These are phyloP conservation scores for Cadophora gregata DNA, from an alignment of 2,329 filamentous ascomycete species.

Conservation along the genomic window DNA sequence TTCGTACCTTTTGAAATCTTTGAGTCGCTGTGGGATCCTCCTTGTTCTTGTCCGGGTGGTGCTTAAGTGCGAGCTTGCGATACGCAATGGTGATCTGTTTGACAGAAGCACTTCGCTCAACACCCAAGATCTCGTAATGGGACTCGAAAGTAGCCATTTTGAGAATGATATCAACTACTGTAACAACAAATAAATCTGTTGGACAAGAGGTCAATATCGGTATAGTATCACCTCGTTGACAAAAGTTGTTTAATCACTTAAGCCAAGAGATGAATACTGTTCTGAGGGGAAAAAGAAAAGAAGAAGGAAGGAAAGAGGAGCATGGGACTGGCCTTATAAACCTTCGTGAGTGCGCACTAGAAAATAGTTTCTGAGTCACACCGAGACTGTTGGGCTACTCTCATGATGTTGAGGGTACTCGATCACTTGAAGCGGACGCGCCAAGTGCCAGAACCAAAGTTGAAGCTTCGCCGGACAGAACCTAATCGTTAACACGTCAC, in stretches of 20 bases:
- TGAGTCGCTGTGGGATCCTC: not conserved
- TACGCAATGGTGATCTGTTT: not conserved
- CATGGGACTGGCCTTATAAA: not conserved
- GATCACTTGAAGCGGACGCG: not conserved
- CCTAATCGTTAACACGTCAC: not conserved
- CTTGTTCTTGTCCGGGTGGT: conserved; percentile 21
- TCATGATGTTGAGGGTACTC: not conserved
- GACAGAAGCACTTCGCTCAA: not conserved
- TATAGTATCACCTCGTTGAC: conserved; percentile 1
- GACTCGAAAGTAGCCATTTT: conserved; percentile 6
- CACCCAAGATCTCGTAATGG: conserved; percentile 10
- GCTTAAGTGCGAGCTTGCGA: conserved; percentile 15
- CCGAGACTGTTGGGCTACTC: not conserved
- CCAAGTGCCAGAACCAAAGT: not conserved
- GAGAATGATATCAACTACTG: conserved; percentile 3
- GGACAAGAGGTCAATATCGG: conserved; percentile 4
- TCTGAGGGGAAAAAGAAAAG: not conserved
- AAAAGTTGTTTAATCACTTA: conserved; percentile 7
- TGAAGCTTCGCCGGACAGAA: not conserved
- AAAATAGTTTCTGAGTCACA: conserved; percentile 1
- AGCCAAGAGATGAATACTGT: conserved; percentile 3
- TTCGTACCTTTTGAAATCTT: conserved; percentile 12
- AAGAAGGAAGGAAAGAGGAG: not conserved
- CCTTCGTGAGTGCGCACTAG: not conserved
- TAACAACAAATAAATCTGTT: conserved; percentile 3